phyloP scores from a whole-genome alignment of 2,329 filamentous ascomycete species.

The Pseudopithomyces chartarum region DNA sequence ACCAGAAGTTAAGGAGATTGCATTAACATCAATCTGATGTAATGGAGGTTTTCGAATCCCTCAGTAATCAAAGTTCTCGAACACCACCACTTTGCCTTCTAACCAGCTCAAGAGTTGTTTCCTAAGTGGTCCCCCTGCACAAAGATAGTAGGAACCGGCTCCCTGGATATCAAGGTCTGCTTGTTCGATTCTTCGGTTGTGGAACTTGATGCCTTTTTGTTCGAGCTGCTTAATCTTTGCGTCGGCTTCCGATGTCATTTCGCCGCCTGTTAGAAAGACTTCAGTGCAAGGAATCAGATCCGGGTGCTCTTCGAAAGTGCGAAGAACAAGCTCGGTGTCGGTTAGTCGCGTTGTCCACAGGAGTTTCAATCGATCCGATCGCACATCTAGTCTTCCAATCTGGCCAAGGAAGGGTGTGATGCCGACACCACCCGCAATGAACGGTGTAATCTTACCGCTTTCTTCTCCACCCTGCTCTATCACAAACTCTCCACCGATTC shows the following conservation, averaged over 20 bases:
- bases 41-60: background rate
- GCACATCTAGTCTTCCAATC: constrained; percentile 44
- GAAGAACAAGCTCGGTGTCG: constrained; percentile 67
- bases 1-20: no score
- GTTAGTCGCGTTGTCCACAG: constrained; percentile 70
- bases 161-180: constrained; percentile 47
- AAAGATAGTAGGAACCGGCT: constrained; percentile 62
- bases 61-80: constrained; percentile 57
- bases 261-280: constrained; percentile 68
- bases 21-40: no score
- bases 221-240: constrained; percentile 33
- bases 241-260: constrained; percentile 22
- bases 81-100: constrained; percentile 50
- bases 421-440: constrained; percentile 79
- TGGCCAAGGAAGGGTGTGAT: constrained; percentile 82
- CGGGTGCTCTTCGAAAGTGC: constrained; percentile 60
- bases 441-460: constrained; percentile 57
- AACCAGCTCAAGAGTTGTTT: constrained; percentile 57
- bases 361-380: constrained; percentile 53
- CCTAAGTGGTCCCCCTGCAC: constrained; percentile 58
- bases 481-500: constrained; percentile 71
- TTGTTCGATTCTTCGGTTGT: constrained; percentile 53
- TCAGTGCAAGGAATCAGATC: constrained; percentile 58
- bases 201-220: constrained; percentile 42
- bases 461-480: constrained; percentile 42